phyloP scores from a whole-genome alignment of 2,329 filamentous ascomycete species.

The Colletotrichum navitas region DNA sequence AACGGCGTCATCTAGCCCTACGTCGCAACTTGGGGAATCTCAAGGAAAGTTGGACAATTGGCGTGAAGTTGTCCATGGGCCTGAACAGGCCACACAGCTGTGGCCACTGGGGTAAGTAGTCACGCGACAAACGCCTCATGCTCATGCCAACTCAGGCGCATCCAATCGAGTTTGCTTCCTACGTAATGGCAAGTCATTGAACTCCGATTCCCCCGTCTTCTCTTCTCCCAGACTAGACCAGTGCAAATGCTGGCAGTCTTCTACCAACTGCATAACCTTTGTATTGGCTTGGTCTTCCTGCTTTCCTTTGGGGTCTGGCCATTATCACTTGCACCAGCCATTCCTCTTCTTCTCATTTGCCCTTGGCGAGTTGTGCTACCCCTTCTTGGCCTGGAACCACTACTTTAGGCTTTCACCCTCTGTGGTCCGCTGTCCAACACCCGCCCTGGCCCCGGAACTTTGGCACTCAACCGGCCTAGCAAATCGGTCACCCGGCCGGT shows the following conservation, averaged over 20 bases:
- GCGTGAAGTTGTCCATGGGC: slow-evolving; percentile 7
- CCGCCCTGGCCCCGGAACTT: not conserved
- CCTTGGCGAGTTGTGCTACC: slow-evolving; percentile 8
- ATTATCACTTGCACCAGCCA: slow-evolving; percentile 9
- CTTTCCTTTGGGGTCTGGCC: slow-evolving; percentile 3
- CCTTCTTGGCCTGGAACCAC: not conserved
- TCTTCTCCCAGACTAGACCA: slow-evolving; percentile 9
- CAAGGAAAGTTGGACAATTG: slow-evolving; percentile 26
- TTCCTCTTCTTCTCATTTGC: slow-evolving; percentile 13
- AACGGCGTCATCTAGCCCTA: slow-evolving; percentile 11
- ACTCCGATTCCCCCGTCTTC: slow-evolving; percentile 8
- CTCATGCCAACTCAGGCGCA: slow-evolving; percentile 19
- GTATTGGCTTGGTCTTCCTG: not conserved
- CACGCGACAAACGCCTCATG: slow-evolving; percentile 41
- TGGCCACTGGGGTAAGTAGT: slow-evolving; percentile 33
- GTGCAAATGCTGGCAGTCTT: slow-evolving; percentile 19
- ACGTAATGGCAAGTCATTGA: slow-evolving; percentile 19
- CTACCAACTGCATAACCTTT: slow-evolving; percentile 25
- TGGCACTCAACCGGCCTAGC: slow-evolving; percentile 14
- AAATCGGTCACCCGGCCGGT: slow-evolving; percentile 7
- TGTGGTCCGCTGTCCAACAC: not conserved
- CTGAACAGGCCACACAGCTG: slow-evolving; percentile 33
- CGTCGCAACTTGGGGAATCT: slow-evolving; percentile 9
- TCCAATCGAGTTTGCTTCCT: slow-evolving; percentile 22
- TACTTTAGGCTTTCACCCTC: slow-evolving; percentile 19